phyloP scores from a whole-genome alignment of 2,329 filamentous ascomycete species.

The Amphichorda felina region DNA sequence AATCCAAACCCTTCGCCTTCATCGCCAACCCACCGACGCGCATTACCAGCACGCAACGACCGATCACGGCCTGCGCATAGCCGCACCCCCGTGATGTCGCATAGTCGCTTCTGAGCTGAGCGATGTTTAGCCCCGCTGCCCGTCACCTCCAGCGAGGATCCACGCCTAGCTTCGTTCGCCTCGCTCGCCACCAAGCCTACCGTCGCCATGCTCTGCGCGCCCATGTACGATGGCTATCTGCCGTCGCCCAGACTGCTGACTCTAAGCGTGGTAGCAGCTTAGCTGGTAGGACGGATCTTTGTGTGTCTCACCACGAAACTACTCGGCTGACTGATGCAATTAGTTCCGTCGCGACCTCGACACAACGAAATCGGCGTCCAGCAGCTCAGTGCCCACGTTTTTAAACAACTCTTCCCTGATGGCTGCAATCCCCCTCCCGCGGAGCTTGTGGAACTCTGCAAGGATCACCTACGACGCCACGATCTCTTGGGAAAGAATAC shows the following conservation, averaged over 20 bases:
- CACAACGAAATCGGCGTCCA: constrained; percentile 93
- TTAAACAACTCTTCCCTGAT: constrained; percentile 68
- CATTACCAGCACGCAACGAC: no score
- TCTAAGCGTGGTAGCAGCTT: constrained; percentile 15
- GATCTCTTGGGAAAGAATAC: constrained; percentile 85
- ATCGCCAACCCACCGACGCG: no score
- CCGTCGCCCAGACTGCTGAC: constrained; percentile 12
- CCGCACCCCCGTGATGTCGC: constrained; percentile 10
- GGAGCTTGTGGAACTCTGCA: constrained; percentile 68
- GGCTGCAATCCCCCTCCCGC: constrained; percentile 44
- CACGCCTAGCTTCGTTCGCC: constrained; percentile 34
- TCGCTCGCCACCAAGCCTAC: constrained; percentile 35
- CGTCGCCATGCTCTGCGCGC: constrained; percentile 20
- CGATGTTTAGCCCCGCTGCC: constrained; percentile 16
- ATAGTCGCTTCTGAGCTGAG: constrained; percentile 10
- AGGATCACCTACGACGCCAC: constrained; percentile 73
- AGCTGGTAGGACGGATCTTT: constrained; percentile 18
- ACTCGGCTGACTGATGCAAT: background rate
- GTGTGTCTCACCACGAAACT: no score
- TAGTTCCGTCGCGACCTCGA: constrained; percentile 47
- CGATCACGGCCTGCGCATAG: background rate
- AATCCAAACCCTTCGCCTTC: no score
- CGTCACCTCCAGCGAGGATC: constrained; percentile 27
- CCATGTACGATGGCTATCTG: constrained; percentile 32
- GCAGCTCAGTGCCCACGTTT: constrained; percentile 76